Conservation (phyloP, 768 basidiomycete species). For the Piloderma croceum region DNA sequence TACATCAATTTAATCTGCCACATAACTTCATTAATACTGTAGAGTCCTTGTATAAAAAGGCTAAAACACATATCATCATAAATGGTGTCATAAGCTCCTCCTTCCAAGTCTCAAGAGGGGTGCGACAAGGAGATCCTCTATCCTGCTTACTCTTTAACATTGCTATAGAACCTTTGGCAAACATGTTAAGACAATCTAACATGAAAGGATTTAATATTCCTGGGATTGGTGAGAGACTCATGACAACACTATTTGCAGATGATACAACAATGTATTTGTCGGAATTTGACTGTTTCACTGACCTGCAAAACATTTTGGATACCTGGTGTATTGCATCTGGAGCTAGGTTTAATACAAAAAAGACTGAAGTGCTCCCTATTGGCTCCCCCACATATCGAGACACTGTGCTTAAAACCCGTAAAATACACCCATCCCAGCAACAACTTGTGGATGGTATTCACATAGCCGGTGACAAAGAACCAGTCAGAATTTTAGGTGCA, state of each 20-base stretch:
- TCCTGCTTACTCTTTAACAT: constrained; percentile 13
- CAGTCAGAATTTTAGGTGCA: constrained; percentile 27
- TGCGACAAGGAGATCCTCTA: constrained; percentile 14
- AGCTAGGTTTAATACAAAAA: constrained; percentile 9
- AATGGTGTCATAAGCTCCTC: constrained; percentile 13
- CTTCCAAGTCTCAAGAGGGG: constrained; percentile 11
- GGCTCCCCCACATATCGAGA: constrained; percentile 17
- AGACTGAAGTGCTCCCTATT: constrained; percentile 13
- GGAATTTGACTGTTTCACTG: constrained; percentile 4
- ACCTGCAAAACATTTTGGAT: constrained; percentile 1
- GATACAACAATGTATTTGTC: constrained; percentile 20
- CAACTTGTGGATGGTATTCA: constrained; percentile 15
- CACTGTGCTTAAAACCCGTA: constrained; percentile 3
- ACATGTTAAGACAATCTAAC: constrained; percentile 1
- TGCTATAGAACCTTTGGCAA: constrained; percentile 11
- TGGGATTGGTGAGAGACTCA: not conserved
- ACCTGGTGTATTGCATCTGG: constrained; percentile 1
- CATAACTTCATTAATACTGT: constrained; percentile 4
- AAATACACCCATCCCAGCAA: not conserved
- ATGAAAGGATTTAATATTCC: constrained; percentile 10
- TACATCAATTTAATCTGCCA: not conserved
- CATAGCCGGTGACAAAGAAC: constrained; percentile 24
- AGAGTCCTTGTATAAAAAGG: not conserved
- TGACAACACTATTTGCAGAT: constrained; percentile 18
- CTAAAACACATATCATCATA: constrained; percentile 9